phyloP scores from a whole-genome alignment of 1,139 yeast genomes.

The Meyerozyma smithsonii region DNA sequence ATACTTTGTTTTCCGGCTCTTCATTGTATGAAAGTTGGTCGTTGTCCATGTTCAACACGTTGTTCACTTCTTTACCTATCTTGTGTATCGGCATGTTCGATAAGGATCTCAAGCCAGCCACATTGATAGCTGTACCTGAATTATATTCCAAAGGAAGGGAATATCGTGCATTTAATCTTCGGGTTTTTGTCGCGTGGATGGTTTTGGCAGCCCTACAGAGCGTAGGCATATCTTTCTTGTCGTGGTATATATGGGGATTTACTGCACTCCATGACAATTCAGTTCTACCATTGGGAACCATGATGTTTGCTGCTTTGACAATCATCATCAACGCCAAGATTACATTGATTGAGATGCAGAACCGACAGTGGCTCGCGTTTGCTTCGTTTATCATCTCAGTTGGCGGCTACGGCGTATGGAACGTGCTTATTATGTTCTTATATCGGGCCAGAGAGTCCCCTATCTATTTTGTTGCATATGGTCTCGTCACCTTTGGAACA shows the following conservation, averaged over 20 bases:
- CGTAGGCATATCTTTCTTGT: slow-evolving; percentile 62
- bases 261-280: slow-evolving; percentile 66
- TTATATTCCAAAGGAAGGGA: slow-evolving; percentile 73
- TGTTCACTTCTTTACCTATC: slow-evolving; percentile 91
- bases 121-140: slow-evolving; percentile 88
- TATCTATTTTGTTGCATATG: slow-evolving; percentile 70
- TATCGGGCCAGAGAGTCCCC: slow-evolving; percentile 54
- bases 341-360: slow-evolving; percentile 80
- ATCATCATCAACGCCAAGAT: slow-evolving; percentile 72
- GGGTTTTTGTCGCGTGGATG: slow-evolving; percentile 75
- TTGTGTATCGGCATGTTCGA: slow-evolving; percentile 94
- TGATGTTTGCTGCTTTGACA: slow-evolving; percentile 68
- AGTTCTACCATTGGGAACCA: slow-evolving; percentile 74
- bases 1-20: slow-evolving; percentile 87
- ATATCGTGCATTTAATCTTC: slow-evolving; percentile 70
- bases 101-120: slow-evolving; percentile 82
- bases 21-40: slow-evolving; percentile 96
- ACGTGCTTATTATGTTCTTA: slow-evolving; percentile 65
- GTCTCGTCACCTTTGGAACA: slow-evolving; percentile 68
- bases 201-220: slow-evolving; percentile 70
- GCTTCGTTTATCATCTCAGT: slow-evolving; percentile 70
- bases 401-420: slow-evolving; percentile 88
- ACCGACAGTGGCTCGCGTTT: slow-evolving; percentile 67
- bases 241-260: slow-evolving; percentile 66
- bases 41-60: slow-evolving; percentile 90